Evolutionary conservation across 176 grass and related monocot species (phyloP), one percentile per base, ranked within the genome.

Genomic region (Triticum dicoccoides): DNA sequence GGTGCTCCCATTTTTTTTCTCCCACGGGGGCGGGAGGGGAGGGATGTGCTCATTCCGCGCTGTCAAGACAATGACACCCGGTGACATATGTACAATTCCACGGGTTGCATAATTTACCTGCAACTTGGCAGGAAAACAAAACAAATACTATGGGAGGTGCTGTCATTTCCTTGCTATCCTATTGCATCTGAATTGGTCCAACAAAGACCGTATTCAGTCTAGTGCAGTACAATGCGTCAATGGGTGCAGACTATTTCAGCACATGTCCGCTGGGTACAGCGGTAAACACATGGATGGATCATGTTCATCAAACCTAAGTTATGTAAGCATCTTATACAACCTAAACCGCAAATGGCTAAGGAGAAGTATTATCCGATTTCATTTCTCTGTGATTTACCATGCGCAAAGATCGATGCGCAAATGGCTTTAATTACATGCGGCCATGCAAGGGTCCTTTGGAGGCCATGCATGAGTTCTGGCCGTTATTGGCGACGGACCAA

Each of bases 1-100:
- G 23, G 44, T 17, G 72, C 47, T 8, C 25, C 2, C 29, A 27
- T 25, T 20, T 45, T 14, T 49, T 76, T 11, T 20, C 9, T 11
- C 1, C 73, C 45, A 3, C 24, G 10, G 25, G 14, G 44, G 25
- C 29, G 13, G 44, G 73, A 75, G 7, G 13, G 44, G 73, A 75
- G 7, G 41, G 70, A 76, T 76, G 44, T 76, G 73, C 73, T 76
- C 73, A 76, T 76, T 52, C 49, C 24, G 73, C 25, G 45, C 18
- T 76, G 73, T 76, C 44, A 76, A 20, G 73, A 76, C 24, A 76
- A 47, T 2, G 73, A 51, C 72, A 0, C 41, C 72, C 13, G 47
- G 10, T 51, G 72, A 10, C 73, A 75, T 51, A 4, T 76, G 1
- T 32, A 76, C 73, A 24, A 24, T 24, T 24, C 24, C 24, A 52